Evolutionary conservation across 768 basidiomycete species (phyloP).

Genomic region (Coprinellus micaceus): DNA sequence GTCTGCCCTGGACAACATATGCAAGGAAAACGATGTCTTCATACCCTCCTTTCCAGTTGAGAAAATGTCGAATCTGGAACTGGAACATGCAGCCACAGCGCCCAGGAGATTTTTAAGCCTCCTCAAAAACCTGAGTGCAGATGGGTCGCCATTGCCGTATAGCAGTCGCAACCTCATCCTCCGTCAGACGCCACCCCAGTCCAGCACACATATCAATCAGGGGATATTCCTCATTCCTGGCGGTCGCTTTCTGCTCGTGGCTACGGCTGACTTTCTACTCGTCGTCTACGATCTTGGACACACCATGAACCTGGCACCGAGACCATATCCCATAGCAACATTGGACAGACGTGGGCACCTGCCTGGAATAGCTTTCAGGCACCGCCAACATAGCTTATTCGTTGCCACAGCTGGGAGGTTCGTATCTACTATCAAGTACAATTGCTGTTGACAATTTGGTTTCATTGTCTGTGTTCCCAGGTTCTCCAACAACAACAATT

Average conservation of each 20-base stretch:
- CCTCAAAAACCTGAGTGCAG: not conserved
- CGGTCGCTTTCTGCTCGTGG: conserved; percentile 9
- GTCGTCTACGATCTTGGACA: conserved; percentile 8
- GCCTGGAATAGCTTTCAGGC: no score
- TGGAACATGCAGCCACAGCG: conserved; percentile 5
- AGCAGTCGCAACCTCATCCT: not conserved
- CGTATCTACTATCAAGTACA: no score
- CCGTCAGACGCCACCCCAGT: not conserved
- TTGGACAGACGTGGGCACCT: not conserved
- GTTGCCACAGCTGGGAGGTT: no score
- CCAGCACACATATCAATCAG: no score
- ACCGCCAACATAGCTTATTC: no score
- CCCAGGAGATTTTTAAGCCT: not conserved
- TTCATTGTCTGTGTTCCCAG: no score
- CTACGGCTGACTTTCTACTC: not conserved
- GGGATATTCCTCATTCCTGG: conserved; percentile 9
- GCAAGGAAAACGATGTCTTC: not conserved
- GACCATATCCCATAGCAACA: not conserved
- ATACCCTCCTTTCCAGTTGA: not conserved
- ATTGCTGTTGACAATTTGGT: no score
- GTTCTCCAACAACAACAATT: no score
- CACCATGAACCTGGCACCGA: not conserved
- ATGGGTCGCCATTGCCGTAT: not conserved
- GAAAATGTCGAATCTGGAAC: conserved; percentile 3
- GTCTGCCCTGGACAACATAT: not conserved